Base-by-base conservation (phyloP, 164 flowering plant genomes). In the Pachysandra terminalis region DNA sequence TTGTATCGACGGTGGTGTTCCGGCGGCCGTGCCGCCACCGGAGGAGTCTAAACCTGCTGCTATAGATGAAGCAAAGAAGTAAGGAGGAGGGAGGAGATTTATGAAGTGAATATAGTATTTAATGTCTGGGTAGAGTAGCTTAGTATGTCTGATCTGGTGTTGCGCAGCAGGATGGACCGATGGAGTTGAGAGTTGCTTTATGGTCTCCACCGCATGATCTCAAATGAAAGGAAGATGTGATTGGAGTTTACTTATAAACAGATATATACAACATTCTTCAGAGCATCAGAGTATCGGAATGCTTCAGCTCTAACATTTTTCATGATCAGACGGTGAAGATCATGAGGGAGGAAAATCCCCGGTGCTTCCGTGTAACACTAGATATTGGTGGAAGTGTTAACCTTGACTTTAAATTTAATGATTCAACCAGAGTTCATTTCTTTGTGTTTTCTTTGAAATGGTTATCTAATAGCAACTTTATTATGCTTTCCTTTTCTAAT, bases 1-100 rank as follows among this genome's bases (percentile, higher is more conserved):
- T 61, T 91, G 97, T 81, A 81, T 91, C 51, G 97, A 86, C 26
- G 82, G 81, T 27, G 92, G 97, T 10, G 62, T 85, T 57, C 76
- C 86, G 1, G 22, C 76, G 8, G 68, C 72, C 8, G 68, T 75
- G 14, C 68, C 81, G 26, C 78, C 85, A 12, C 75, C 79, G 56
- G 81, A 63, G 41, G 81, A 73, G 68, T 55, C 78, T 59, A 82
- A 74, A 78, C 66, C 72, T 2, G 22, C 72, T 2, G 22, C 66
- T 13, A 24, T 59, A 35, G 66, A 60, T 59, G 71, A 60, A 69
- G 59, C 60, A 61, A 69, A 61, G 59, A 37, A 52, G 66, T 61
- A 32, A 68, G 21, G 61, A n/a, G n/a, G n/a, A n/a, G 60, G 1
- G 22, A 51, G 8, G 54, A 49, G 24, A n/a, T 49, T n/a, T 54